A percentile compares a stretch with the other conserved stretches of the same genome.
These are phyloP conservation scores for Panicum miliaceum DNA, from an alignment of 176 grass and related monocot species.

Conservation along the genomic window DNA sequence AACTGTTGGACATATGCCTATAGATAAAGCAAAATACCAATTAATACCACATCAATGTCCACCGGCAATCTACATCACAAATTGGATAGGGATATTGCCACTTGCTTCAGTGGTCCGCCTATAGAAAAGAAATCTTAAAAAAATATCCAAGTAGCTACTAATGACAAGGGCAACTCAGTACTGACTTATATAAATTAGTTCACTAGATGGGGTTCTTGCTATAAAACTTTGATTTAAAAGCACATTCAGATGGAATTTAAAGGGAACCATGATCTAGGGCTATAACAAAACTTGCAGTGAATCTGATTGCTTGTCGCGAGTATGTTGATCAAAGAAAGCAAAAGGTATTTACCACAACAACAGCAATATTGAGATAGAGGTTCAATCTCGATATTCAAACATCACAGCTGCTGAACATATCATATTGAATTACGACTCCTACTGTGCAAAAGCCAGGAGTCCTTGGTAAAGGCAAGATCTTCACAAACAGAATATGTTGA, in stretches of 20 bases:
- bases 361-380: not conserved
- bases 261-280: not conserved
- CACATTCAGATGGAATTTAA: not conserved
- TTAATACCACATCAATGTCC: slow-evolving; percentile 17
- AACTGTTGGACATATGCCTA: slow-evolving; percentile 99
- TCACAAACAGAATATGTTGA: not conserved
- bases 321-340: not conserved
- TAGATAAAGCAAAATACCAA: slow-evolving; percentile 27
- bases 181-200: not conserved
- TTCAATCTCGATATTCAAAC: not conserved
- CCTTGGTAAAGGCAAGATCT: not conserved
- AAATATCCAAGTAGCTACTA: not conserved
- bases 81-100: not conserved
- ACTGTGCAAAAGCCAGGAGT: not conserved
- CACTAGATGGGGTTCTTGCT: not conserved
- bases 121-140: not conserved
- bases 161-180: not conserved
- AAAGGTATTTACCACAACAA: no score
- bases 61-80: not conserved
- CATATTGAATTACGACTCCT: not conserved
- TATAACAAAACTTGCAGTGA: not conserved
- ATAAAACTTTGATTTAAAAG: not conserved
- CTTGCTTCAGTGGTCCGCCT: not conserved
- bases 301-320: no score
- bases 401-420: not conserved